These are phyloP conservation scores for Ustilago crameri DNA, from an alignment of 1,284 basidiomycete species.

Conservation along the genomic window DNA sequence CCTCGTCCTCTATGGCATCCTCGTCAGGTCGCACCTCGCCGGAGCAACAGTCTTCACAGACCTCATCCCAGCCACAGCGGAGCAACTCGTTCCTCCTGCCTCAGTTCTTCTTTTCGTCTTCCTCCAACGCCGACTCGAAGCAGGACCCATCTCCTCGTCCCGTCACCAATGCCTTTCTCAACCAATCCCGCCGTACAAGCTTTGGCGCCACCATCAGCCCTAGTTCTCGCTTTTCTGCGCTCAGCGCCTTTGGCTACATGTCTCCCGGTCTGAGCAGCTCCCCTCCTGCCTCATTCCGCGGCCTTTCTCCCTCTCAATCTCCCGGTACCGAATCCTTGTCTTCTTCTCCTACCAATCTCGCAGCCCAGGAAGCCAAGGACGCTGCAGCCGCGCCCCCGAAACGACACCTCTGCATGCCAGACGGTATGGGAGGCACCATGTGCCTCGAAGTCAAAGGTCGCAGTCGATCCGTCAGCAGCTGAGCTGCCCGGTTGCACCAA, in stretches of 20 bases:
- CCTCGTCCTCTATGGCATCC: conserved; percentile 31
- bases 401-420: conserved; percentile 47
- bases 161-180: conserved; percentile 22
- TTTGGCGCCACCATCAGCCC: conserved; percentile 33
- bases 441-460: conserved; percentile 45
- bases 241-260: conserved; percentile 46
- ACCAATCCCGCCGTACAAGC: conserved; percentile 41
- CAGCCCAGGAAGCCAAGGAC: not conserved
- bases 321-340: conserved; percentile 18
- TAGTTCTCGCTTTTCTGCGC: conserved; percentile 33
- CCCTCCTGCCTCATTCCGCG: conserved; percentile 20
- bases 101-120: conserved; percentile 30
- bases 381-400: conserved; percentile 11
- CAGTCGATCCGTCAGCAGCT: conserved; percentile 36
- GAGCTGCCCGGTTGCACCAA: not conserved
- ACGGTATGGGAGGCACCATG: conserved; percentile 47
- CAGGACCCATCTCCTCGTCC: conserved; percentile 9
- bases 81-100: conserved; percentile 44
- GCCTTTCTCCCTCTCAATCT: conserved; percentile 17
- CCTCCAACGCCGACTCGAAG: conserved; percentile 3
- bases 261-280: conserved; percentile 32
- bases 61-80: conserved; percentile 16
- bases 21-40: conserved; percentile 43
- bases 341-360: conserved; percentile 2
- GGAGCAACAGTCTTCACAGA: conserved; percentile 22